Percentiles rank a stretch among this genome's conserved stretches.
phyloP scores from a whole-genome alignment of 257 asterid species.

The Anisodus acutangulus region DNA sequence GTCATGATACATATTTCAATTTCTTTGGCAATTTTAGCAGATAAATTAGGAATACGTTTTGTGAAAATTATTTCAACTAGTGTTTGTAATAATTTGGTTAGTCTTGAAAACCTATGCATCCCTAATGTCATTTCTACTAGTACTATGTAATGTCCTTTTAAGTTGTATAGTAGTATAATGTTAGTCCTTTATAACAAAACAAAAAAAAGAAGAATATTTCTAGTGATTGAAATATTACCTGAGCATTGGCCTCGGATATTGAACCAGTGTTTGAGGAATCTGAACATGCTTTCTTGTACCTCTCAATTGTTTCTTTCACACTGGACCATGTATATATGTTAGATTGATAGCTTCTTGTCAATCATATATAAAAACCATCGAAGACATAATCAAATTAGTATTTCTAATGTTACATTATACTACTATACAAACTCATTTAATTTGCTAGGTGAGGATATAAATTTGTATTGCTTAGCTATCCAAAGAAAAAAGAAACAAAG shows the following conservation, averaged over 20 bases:
- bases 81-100: neutral
- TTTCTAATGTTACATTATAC: neutral
- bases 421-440: neutral
- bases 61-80: neutral
- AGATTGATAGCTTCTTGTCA: slow-evolving; percentile 14
- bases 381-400: neutral
- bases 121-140: neutral
- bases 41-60: neutral
- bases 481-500: neutral
- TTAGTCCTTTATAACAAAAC: neutral
- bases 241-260: slow-evolving; percentile 85
- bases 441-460: neutral
- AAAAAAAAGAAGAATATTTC: neutral
- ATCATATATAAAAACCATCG: neutral
- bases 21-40: slow-evolving; percentile 1
- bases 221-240: slow-evolving; percentile 48
- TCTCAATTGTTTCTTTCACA: slow-evolving; percentile 87
- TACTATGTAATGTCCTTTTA: neutral
- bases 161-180: neutral
- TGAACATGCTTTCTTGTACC: slow-evolving; percentile 92
- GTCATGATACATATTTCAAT: neutral
- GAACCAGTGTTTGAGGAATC: slow-evolving; percentile 74
- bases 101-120: neutral
- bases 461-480: neutral
- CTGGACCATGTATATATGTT: slow-evolving; percentile 44